Percentiles rank a stretch among this genome's conserved stretches.
These are phyloP conservation scores for Plasmodiophora brassicae DNA, from an alignment of 208 protist genomes.

Conservation along the genomic window DNA sequence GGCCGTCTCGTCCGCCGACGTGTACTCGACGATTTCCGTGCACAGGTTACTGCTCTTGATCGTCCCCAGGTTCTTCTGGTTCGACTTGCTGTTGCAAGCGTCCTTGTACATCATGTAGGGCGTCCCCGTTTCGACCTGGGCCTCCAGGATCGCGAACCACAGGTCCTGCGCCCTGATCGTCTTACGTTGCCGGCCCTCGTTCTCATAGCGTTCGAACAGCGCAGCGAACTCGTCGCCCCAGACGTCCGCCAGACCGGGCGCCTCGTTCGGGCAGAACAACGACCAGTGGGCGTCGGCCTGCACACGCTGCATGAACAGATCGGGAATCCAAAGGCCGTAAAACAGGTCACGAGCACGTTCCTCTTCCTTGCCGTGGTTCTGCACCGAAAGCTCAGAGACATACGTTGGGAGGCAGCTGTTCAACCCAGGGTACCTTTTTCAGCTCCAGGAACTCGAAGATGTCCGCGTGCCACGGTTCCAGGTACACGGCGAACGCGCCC, in stretches of 20 bases:
- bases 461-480: conserved; percentile 99
- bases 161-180: conserved; percentile 89
- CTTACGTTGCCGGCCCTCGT: conserved; percentile 72
- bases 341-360: conserved; percentile 89
- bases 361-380: conserved; percentile 90
- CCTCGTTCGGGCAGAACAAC: conserved; percentile 92
- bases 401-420: no score
- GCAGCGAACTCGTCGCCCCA: conserved; percentile 90
- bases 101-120: conserved; percentile 67
- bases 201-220: conserved; percentile 86
- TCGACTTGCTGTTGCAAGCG: conserved; percentile 95
- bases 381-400: no score
- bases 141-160: conserved; percentile 96
- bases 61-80: conserved; percentile 98
- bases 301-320: conserved; percentile 98
- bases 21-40: conserved; percentile 98
- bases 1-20: conserved; percentile 86
- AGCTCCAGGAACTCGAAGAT: conserved; percentile 84
- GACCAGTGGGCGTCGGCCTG: conserved; percentile 86
- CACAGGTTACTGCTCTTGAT: conserved; percentile 97
- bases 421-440: neutral
- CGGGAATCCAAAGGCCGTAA: conserved; percentile 96
- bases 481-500: conserved; percentile 96
- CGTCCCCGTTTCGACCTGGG: conserved; percentile 91
- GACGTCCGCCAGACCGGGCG: conserved; percentile 84